Base-by-base conservation (phyloP, 1,284 basidiomycete species). In the Cryptococcus sp. region DNA sequence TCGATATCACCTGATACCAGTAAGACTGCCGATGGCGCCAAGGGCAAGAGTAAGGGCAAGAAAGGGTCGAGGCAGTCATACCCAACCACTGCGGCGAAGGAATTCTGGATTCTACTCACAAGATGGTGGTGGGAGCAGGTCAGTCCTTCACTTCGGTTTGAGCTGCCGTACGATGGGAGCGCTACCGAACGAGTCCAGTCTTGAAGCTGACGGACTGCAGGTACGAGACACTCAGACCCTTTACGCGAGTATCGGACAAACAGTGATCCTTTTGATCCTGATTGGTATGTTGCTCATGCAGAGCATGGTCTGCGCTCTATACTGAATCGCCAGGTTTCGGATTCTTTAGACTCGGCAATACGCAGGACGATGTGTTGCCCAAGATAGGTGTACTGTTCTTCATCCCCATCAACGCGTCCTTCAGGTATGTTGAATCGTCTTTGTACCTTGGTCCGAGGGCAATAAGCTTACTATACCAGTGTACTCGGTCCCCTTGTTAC, bases 301-400 rank as follows among this genome's bases (percentile, higher is more conserved):
- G 25, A 31, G 40, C 40, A 37, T 7, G 14, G 11, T 18, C n/a
- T 39, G 24, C 7, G n/a, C 19, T 36, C 39, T 28, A 11, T 28
- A 28, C 11, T 28, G 5, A 28, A 4, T 19, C 44, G 16, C 23
- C 34, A 49, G 52, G 52, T 44, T 56, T 56, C 25, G 54, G 28
- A 0, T 56, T 56, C 40, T 56, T 56, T 43, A 50, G 50, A 4
- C 50, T 56, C 7, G 32, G 36, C 23, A 42, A 52, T 22, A 32
- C 23, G 13, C 54, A 56, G 24, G 16, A 21, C n/a, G 54, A 56
- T 47, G 46, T 56, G 25, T 42, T 56, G 4, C 31, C 54, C 42
- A 56, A 52, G 31, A 45, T 56, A 11, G 54, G 54, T 18, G 54
- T 56, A 10, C 54, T 56, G 11, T 56, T 56, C 54, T 49, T 56